Percentiles rank a stretch among this genome's conserved stretches.
Evolutionary conservation across 257 asterid species (phyloP).

Genomic region (Penstemon davidsonii): DNA sequence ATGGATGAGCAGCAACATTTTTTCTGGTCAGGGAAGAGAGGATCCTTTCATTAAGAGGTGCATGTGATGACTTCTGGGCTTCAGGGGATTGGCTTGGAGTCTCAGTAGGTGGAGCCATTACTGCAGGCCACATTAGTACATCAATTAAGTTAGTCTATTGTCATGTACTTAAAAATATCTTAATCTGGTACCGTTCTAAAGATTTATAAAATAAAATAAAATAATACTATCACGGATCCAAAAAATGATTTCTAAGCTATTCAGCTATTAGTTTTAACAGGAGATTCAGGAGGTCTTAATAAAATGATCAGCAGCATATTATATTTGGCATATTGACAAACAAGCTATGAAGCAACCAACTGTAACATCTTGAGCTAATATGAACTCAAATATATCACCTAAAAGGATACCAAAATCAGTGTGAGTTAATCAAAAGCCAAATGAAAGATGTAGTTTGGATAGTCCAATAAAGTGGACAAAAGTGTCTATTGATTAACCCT

Average conservation of each 20-base stretch:
- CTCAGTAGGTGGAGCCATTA: conserved; percentile 68
- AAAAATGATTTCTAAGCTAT: neutral
- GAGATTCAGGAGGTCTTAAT: conserved; percentile 13
- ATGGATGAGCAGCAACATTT: conserved; percentile 93
- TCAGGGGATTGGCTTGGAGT: conserved; percentile 31
- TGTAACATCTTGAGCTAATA: conserved; percentile 8
- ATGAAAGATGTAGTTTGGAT: neutral
- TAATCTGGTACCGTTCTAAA: neutral
- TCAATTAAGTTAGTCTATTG: conserved; percentile 15
- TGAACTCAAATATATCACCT: neutral
- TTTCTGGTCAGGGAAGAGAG: conserved; percentile 81
- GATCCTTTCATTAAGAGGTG: conserved; percentile 86
- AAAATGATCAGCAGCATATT: neutral
- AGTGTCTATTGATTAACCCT: neutral
- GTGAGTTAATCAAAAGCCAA: neutral
- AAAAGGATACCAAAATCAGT: neutral
- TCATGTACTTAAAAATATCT: neutral
- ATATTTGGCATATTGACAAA: neutral
- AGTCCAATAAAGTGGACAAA: too few species aligned
- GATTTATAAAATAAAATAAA: conserved; percentile 14
- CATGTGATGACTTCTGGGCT: conserved; percentile 40
- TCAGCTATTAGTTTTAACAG: conserved; percentile 12
- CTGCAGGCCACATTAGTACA: conserved; percentile 33
- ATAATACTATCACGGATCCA: conserved; percentile 6
- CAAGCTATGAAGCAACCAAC: neutral